phyloP scores from a whole-genome alignment of 768 basidiomycete genomes.

The Termitomyces sp. region DNA sequence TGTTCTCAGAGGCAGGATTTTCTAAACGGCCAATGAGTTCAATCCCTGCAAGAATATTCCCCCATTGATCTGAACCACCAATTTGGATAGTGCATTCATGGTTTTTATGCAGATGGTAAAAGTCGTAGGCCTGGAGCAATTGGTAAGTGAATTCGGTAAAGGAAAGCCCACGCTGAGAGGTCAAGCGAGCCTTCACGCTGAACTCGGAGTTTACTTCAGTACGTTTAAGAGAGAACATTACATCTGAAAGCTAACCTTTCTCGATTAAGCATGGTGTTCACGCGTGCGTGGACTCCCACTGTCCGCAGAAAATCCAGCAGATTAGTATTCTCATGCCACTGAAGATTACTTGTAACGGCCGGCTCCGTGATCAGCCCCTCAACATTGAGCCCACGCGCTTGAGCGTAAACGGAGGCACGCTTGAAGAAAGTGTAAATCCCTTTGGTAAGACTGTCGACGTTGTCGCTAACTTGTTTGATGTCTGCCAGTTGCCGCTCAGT shows the following conservation, averaged over 20 bases:
- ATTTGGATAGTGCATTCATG: conserved; percentile 80
- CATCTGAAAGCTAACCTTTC: conserved; percentile 63
- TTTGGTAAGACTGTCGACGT: conserved; percentile 58
- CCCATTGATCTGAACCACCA: conserved; percentile 98
- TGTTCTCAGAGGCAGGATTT: conserved; percentile 16
- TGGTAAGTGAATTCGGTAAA: conserved; percentile 99
- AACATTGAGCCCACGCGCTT: conserved; percentile 24
- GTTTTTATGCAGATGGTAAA: conserved; percentile 65
- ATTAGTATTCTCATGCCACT: conserved; percentile 73
- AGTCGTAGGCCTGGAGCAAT: conserved; percentile 95
- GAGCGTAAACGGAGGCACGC: conserved; percentile 60
- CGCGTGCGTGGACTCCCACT: conserved; percentile 76
- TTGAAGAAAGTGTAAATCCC: conserved; percentile 74
- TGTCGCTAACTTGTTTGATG: conserved; percentile 53
- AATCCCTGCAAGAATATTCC: conserved; percentile 92
- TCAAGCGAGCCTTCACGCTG: conserved; percentile 81
- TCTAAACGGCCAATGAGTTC: conserved; percentile 76
- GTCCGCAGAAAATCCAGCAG: conserved; percentile 82
- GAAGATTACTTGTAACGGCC: conserved; percentile 44
- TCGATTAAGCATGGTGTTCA: conserved; percentile 86
- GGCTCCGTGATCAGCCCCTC: conserved; percentile 20
- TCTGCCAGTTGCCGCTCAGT: conserved; percentile 76
- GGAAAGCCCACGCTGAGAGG: conserved; percentile 84
- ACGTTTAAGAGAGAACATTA: conserved; percentile 1
- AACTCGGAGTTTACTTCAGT: background rate